Evolutionary conservation across 2,329 filamentous ascomycete species (phyloP), one percentile per base, ranked within the genome.

Genomic region (Xylaria digitata): DNA sequence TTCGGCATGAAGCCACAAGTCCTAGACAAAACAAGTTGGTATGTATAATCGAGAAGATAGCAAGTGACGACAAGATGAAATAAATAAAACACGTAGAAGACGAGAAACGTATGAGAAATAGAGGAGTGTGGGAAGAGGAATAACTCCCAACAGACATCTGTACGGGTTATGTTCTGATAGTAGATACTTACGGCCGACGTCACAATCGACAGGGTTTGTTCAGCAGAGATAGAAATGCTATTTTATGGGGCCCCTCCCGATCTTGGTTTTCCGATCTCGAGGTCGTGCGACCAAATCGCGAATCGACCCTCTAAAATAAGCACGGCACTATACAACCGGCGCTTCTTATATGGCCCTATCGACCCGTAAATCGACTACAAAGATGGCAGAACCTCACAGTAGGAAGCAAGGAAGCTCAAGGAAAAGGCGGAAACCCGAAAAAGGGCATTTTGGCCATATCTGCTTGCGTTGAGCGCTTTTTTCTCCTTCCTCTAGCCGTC

Each of bases 201-300:
- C 70, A 73, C 57, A 59, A 32, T 26, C n/a, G 26, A 59, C 54
- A 48, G 61, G 63, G 67, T 66, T 62, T 30, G 40, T 48, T 45
- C 49, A 50, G 54, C 54, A 57, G 30, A 53, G 15, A 21, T 42
- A 26, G 68, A 67, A 74, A 73, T 71, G 66, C 73, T 74, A 74
- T 74, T 73, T 72, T 71, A 72, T 71, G 71, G 69, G 72, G 17
- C 59, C 52, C 53, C 23, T 48, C 30, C 63, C 59, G 53, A 63
- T 69, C 67, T 65, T 55, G 65, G 42, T 70, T 70, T 67, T 26
- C 69, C 74, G 73, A 76, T 75, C 74, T 71, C 70, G 69, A 66
- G 63, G 48, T 67, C 69, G 64, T 65, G 63, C 67, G 19, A 48
- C 53, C 21, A 3, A 57, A 54, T 64, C 56, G 53, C 54, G 21